Evolutionary conservation across 176 grass and related monocot genomes (phyloP), one percentile per base, ranked within the genome.

Genomic region (Themeda triandra): DNA sequence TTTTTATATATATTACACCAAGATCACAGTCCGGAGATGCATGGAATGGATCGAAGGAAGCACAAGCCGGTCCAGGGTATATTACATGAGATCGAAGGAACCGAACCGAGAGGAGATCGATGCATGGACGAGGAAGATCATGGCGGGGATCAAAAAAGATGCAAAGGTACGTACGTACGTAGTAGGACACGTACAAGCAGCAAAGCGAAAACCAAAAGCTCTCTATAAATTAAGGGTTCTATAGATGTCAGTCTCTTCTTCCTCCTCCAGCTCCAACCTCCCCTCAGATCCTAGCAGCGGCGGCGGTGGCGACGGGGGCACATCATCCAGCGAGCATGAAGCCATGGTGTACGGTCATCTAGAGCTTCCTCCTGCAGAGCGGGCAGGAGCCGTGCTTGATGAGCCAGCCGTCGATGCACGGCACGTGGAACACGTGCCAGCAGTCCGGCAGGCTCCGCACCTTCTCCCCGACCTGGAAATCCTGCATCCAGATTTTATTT

Each of bases 331-430:
- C 46, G 5, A 49, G 45, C 13, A 44, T 44, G 40, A 41, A 41
- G 39, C 39, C 40, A 42, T 12, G 73, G 33, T 29, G 66, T 49
- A 8, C 8, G 44, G 44, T 48, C 13, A 54, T 75, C 81, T 87
- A 91, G 66, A 93, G 80, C 76, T 88, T 90, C 77, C 92, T 90
- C 81, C 94, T 86, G 81, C 94, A 97, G 13, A 97, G 85, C 1
- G 94, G 94, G 77, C 94, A 97, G 4, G 94, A 97, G 4, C 94
- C 94, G 23, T 94, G 94, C 80, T 94, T 84, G 85, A 89, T 86
- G 65, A 97, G 76, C 94, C 94, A 97, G 81, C 79, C 87, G 66
- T 97, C 94, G 3, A 97, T 97, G 85, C 94, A 97, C 1, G 82
- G 74, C 64, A 94, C 88, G 64, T 97, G 94, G 86, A 97, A 97